These are phyloP conservation scores for Setaria viridis DNA, from an alignment of 202 grass and related monocot species.

Conservation along the genomic window DNA sequence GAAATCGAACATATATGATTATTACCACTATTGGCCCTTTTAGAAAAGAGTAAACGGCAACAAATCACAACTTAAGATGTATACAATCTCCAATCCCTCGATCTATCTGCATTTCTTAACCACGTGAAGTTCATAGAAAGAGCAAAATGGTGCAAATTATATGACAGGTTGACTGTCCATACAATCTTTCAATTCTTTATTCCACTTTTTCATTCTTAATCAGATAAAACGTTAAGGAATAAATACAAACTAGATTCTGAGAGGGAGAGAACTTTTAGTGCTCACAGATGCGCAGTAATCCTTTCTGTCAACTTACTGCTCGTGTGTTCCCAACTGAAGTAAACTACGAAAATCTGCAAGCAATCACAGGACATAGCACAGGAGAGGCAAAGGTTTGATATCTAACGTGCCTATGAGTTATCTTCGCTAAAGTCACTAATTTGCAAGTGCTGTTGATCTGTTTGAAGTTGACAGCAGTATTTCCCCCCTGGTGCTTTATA, in stretches of 20 bases:
- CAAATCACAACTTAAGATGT: neutral
- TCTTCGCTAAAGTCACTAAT: neutral
- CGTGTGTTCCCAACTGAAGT: neutral
- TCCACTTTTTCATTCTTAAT: neutral
- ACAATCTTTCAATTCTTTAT: neutral
- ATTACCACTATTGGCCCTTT: neutral
- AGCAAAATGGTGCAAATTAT: neutral
- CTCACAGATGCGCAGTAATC: too few species aligned
- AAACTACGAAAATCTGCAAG: conserved; percentile 1
- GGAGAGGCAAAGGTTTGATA: neutral
- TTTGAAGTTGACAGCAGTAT: conserved; percentile 3
- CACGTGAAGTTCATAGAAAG: neutral
- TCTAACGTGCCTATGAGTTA: neutral
- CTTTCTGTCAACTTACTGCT: too few species aligned
- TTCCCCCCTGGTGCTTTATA: neutral
- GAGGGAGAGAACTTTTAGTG: too few species aligned
- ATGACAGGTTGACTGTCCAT: neutral
- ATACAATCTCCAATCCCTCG: neutral
- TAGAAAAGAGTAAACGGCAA: neutral
- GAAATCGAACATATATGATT: neutral
- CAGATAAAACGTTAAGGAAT: neutral
- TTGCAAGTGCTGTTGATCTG: neutral
- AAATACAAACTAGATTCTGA: too few species aligned
- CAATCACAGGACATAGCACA: neutral
- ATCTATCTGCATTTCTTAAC: neutral